Evolutionary conservation across 345 rosid genomes (phyloP).

Genomic region (Theobroma cacao): DNA sequence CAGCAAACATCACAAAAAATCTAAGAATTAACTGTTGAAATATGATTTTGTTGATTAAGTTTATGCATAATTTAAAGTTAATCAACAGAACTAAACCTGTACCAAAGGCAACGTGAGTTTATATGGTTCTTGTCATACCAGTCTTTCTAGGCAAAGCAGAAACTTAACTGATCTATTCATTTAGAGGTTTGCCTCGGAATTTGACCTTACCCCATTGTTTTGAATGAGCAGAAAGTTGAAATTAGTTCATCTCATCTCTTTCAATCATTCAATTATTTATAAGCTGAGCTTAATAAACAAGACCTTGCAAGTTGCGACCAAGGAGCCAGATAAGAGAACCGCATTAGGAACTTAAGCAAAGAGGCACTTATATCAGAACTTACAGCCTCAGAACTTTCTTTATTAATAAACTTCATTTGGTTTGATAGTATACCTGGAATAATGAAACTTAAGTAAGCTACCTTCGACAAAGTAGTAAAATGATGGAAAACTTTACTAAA

Average conservation of each 20-base stretch:
- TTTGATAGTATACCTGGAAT: background rate
- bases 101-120: no score
- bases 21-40: no score
- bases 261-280: background rate
- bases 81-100: no score
- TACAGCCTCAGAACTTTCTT: background rate
- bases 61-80: no score
- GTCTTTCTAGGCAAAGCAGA: background rate
- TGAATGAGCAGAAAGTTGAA: background rate
- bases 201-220: no score
- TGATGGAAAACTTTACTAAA: no score
- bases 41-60: no score
- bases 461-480: background rate
- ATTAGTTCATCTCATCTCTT: no score
- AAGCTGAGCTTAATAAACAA: background rate
- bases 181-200: background rate
- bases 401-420: background rate
- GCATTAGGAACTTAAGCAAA: background rate
- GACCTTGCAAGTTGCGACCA: background rate
- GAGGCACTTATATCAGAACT: background rate
- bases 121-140: no score
- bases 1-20: no score
- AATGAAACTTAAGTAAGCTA: background rate
- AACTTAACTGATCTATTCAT: background rate
- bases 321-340: background rate